Conservation (phyloP, 768 basidiomycete genomes). For the Pholiota molesta region DNA sequence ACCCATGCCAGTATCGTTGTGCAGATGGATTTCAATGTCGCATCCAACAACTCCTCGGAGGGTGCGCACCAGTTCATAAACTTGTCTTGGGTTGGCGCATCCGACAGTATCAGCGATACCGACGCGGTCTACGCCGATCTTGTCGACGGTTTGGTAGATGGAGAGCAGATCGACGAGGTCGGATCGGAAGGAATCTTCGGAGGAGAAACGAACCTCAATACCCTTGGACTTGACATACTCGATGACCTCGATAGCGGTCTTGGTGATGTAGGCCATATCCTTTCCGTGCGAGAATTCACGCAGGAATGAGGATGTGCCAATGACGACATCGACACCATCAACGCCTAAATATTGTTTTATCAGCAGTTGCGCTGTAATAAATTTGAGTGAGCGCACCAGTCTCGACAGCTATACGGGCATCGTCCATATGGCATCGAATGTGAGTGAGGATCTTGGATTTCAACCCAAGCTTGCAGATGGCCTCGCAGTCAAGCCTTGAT, state of each 20-base stretch:
- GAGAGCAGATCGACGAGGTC: slow-evolving; percentile 98
- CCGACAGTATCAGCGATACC: slow-evolving; percentile 99
- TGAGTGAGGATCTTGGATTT: slow-evolving; percentile 97
- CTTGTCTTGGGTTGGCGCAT: slow-evolving; percentile 97
- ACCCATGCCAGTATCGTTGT: slow-evolving; percentile 99
- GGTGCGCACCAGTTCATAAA: slow-evolving; percentile 97
- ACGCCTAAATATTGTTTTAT: slow-evolving; percentile 60
- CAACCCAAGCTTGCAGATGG: slow-evolving; percentile 98
- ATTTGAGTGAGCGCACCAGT: slow-evolving; percentile 62
- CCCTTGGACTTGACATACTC: slow-evolving; percentile 99
- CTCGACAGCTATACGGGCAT: slow-evolving; percentile 97
- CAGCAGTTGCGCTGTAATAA: background rate
- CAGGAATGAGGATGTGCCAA: slow-evolving; percentile 98
- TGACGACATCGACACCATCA: slow-evolving; percentile 98
- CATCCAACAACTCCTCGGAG: slow-evolving; percentile 94
- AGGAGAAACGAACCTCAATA: slow-evolving; percentile 99
- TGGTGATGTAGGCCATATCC: slow-evolving; percentile 99
- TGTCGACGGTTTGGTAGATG: slow-evolving; percentile 99
- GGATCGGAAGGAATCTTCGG: slow-evolving; percentile 99
- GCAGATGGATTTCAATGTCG: slow-evolving; percentile 97
- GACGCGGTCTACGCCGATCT: slow-evolving; percentile 98
- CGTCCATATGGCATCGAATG: slow-evolving; percentile 99
- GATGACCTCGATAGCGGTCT: slow-evolving; percentile 98
- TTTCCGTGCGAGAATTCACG: slow-evolving; percentile 99
- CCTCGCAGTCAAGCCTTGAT: slow-evolving; percentile 91